Conservation (phyloP, 2,329 filamentous ascomycete genomes). For the Nemania diffusa region DNA sequence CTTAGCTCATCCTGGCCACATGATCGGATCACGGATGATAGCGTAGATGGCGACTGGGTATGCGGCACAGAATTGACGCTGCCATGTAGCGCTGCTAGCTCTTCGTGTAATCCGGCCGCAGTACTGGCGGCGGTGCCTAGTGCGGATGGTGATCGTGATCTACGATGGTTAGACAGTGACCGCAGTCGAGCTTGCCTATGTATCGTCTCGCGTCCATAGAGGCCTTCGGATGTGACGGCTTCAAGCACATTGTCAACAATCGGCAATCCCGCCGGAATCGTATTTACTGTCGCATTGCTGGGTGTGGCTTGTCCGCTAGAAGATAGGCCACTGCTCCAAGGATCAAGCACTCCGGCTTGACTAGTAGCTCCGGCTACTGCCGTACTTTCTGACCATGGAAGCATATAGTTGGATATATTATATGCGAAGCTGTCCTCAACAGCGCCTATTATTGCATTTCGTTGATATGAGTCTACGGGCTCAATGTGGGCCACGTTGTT, state of each 20-base stretch:
- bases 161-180: neutral
- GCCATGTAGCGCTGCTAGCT: neutral
- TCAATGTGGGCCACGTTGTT: neutral
- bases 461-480: neutral
- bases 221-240: slow-evolving; percentile 23
- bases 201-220: slow-evolving; percentile 27
- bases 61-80: neutral
- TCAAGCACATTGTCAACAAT: neutral
- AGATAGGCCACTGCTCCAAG: neutral
- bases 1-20: slow-evolving; percentile 9
- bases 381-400: slow-evolving; percentile 2
- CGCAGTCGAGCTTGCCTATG: neutral
- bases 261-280: neutral
- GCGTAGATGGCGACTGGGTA: neutral
- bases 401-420: slow-evolving; percentile 2
- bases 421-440: slow-evolving; percentile 6
- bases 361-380: neutral
- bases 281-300: neutral
- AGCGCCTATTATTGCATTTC: neutral
- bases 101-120: neutral
- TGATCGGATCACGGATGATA: neutral
- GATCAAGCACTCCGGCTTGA: neutral
- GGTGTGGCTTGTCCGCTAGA: neutral
- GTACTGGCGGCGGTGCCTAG: neutral
- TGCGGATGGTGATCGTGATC: slow-evolving; percentile 1